A percentile compares a stretch with the other conserved stretches of the same genome.
These are phyloP conservation scores for Pseudogymnoascus sp. DNA, from an alignment of 2,329 filamentous ascomycete species.

Conservation along the genomic window DNA sequence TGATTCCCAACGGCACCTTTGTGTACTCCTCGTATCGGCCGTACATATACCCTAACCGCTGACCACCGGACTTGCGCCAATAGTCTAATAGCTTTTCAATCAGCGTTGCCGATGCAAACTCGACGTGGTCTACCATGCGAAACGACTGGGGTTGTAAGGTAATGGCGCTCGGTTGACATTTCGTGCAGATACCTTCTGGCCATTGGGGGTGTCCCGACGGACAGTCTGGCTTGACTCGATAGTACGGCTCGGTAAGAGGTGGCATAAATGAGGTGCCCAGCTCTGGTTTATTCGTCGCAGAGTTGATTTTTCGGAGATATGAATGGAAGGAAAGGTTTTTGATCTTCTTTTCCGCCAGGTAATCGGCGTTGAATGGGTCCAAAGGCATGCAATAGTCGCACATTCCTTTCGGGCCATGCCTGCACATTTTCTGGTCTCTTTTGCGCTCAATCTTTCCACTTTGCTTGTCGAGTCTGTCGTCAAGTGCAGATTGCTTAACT, in stretches of 20 bases:
- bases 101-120: constrained; percentile 78
- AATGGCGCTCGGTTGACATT: constrained; percentile 96
- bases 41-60: constrained; percentile 85
- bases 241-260: constrained; percentile 86
- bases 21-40: constrained; percentile 85
- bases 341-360: constrained; percentile 93
- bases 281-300: constrained; percentile 93
- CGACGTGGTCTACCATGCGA: constrained; percentile 97
- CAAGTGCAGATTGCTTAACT: constrained; percentile 78
- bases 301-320: constrained; percentile 89
- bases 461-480: constrained; percentile 77
- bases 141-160: constrained; percentile 89
- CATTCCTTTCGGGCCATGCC: constrained; percentile 95
- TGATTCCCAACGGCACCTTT: constrained; percentile 87
- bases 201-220: constrained; percentile 89
- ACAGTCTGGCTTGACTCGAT: constrained; percentile 80
- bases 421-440: constrained; percentile 79
- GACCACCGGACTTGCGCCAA: constrained; percentile 76
- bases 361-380: constrained; percentile 85
- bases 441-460: constrained; percentile 82
- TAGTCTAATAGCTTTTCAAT: constrained; percentile 88
- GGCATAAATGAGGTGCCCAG: constrained; percentile 92
- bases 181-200: constrained; percentile 95
- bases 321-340: constrained; percentile 97
- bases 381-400: constrained; percentile 98